Evolutionary conservation across 176 grass and related monocot genomes (phyloP), one percentile per base, ranked within the genome.

Genomic region (Carex scoparia): DNA sequence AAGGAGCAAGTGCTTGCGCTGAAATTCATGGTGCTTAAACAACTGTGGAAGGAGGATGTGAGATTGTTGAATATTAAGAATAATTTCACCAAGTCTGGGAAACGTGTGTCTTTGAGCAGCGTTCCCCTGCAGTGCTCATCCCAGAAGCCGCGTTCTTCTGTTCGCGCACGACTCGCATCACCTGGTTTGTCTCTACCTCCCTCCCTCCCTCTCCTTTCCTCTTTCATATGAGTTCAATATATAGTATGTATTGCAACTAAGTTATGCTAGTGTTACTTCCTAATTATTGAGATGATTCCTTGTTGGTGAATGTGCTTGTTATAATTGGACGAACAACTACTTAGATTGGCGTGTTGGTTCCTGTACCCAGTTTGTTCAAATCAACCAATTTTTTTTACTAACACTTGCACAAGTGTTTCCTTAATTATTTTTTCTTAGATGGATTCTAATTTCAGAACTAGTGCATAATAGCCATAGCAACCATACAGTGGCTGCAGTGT

Each of bases 31-130:
- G 89, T 79, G 51, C 48, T 91, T 33, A 83, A 69, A 48, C 65
- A 84, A 7, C 60, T 88, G 12, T 91, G 89, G 86, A 91, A 88
- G 55, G 86, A 88, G 79, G 89, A 91, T 73, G 44, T 91, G 33
- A 62, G 69, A 40, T 63, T 91, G 75, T 69, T 91, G 79, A 85
- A 80, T 14, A 56, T 68, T 33, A 84, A 75, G 40, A 91, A 71
- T 83, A 80, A 55, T 84, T 87, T 74, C 30, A 86, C 82, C 31
- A 91, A 91, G 69, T 88, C 83, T 28, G 85, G 65, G 65, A 88
- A 88, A 66, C 82, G 79, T 4, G 57, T 32, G 71, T 82, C 87
- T 65, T 15, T 86, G 65, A 64, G 61, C 56, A 82, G 49, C 13
- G 27, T 79, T 19, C 73, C 76, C 16, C 81, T 42, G 15, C 85